Evolutionary conservation across 73 alveolate species (phyloP).

Genomic region (Tetrahymena elliotti): DNA sequence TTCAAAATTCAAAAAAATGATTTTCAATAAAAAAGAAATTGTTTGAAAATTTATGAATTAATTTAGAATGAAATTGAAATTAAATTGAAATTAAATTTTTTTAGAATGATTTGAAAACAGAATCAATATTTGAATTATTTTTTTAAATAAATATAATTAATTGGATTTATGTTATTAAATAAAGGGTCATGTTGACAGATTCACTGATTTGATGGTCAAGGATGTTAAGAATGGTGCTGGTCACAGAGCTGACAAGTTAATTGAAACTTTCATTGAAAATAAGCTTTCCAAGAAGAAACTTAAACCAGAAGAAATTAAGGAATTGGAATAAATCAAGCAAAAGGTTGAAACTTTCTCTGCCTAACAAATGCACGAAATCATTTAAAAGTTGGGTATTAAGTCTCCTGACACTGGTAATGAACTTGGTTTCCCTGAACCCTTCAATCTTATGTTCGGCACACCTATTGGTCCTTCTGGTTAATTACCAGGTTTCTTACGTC

Average conservation of each 20-base stretch:
- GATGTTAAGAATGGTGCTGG: slow-evolving; percentile 88
- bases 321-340: slow-evolving; percentile 44
- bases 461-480: slow-evolving; percentile 97
- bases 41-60: no score
- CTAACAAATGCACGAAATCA: slow-evolving; percentile 66
- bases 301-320: slow-evolving; percentile 67
- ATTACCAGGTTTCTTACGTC: slow-evolving; percentile 88
- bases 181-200: slow-evolving; percentile 97
- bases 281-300: slow-evolving; percentile 59
- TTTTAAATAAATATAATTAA: no score
- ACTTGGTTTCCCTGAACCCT: slow-evolving; percentile 72
- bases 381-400: slow-evolving; percentile 67
- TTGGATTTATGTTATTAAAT: no score
- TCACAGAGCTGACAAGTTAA: slow-evolving; percentile 96
- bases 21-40: no score
- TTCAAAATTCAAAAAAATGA: no score
- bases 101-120: no score
- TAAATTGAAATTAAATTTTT: no score
- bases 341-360: slow-evolving; percentile 74
- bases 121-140: background rate
- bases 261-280: slow-evolving; percentile 68
- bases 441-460: slow-evolving; percentile 97
- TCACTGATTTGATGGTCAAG: slow-evolving; percentile 95
- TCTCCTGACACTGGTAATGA: slow-evolving; percentile 97
- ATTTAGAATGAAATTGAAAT: no score